phyloP scores from a whole-genome alignment of 495 filamentous ascomycete genomes.

The Penicillium flavigenum region DNA sequence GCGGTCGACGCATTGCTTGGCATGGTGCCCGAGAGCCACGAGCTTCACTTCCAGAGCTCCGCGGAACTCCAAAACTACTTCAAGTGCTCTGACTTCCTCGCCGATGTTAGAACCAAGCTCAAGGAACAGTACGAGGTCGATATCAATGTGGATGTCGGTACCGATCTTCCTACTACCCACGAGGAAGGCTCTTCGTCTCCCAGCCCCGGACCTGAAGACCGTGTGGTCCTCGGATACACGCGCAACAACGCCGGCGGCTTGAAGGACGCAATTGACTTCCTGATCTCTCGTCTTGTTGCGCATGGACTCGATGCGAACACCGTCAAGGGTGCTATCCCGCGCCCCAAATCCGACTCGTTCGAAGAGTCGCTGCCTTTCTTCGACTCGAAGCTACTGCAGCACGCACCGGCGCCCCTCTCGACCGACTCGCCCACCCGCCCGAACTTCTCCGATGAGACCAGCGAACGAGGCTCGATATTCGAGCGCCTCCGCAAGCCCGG shows the following conservation, averaged over 20 bases:
- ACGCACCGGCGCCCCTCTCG: conserved; percentile 72
- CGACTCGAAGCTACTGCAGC: conserved; percentile 91
- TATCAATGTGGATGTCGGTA: conserved; percentile 60
- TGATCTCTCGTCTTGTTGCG: conserved; percentile 76
- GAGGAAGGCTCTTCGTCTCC: conserved; percentile 39
- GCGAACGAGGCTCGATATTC: conserved; percentile 78
- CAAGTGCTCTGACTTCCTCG: conserved; percentile 70
- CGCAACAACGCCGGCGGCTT: conserved; percentile 95
- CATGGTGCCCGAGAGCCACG: conserved; percentile 95
- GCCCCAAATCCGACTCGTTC: conserved; percentile 97
- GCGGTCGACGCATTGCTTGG: conserved; percentile 94
- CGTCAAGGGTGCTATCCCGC: conserved; percentile 88
- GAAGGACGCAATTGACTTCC: conserved; percentile 93
- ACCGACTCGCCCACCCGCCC: conserved; percentile 84
- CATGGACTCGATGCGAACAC: conserved; percentile 81
- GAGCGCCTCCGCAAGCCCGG: conserved; percentile 88
- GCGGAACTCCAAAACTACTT: conserved; percentile 73
- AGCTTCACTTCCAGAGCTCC: conserved; percentile 77
- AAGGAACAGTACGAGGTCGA: conserved; percentile 90
- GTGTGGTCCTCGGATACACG: conserved; percentile 73
- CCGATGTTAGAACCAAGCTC: conserved; percentile 77
- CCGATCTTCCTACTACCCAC: conserved; percentile 28
- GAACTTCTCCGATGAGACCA: conserved; percentile 72
- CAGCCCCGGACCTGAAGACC: conserved; percentile 46
- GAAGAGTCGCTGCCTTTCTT: conserved; percentile 96